Conservation (phyloP, 2,329 filamentous ascomycete species). For the Trichoderma breve region DNA sequence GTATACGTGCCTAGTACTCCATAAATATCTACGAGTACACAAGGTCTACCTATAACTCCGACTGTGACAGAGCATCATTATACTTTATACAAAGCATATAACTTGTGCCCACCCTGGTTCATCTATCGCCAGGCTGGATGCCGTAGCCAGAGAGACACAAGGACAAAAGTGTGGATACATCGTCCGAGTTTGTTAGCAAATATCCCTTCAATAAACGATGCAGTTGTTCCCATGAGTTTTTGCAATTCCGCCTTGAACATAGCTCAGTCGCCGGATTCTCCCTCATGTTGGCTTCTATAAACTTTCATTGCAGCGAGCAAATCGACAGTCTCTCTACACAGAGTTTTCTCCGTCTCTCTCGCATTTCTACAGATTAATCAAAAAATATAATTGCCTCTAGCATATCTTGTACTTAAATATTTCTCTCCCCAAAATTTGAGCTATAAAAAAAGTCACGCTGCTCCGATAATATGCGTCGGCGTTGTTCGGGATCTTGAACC, state of each 20-base stretch:
- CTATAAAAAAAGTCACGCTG: not conserved
- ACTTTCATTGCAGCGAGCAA: not conserved
- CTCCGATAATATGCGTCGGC: not conserved
- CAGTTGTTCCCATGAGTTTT: not conserved
- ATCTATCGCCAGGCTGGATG: not conserved
- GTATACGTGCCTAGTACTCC: not conserved
- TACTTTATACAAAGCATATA: too few species aligned
- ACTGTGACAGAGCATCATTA: not conserved
- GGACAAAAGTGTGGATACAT: too few species aligned
- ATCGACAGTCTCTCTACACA: not conserved
- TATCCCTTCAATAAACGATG: not conserved
- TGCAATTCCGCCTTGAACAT: not conserved
- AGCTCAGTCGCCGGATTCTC: not conserved
- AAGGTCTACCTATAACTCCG: not conserved
- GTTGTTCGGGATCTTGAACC: slow-evolving; percentile 2
- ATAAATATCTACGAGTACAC: not conserved
- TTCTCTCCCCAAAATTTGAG: not conserved
- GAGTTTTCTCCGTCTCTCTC: not conserved
- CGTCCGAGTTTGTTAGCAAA: too few species aligned
- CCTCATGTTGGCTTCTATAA: not conserved
- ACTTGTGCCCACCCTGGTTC: too few species aligned
- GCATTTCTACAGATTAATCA: not conserved
- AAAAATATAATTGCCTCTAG: not conserved
- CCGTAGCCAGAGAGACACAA: not conserved
- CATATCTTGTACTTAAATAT: not conserved